Evolutionary conservation across 805 yeast genomes (phyloP).

Genomic region (Pichia membranifaciens): DNA sequence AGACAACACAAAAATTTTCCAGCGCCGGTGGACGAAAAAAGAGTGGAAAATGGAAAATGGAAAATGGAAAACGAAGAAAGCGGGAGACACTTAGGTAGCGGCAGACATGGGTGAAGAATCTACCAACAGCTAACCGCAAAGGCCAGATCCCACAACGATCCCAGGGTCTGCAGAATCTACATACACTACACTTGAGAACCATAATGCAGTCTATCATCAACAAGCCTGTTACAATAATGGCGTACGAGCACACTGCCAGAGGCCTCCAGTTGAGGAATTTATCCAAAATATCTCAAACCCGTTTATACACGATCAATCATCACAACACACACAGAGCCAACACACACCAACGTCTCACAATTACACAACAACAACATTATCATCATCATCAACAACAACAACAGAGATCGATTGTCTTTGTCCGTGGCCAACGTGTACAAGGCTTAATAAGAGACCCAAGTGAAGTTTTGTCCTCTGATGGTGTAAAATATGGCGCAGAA

Average conservation of each 20-base stretch:
- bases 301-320: not conserved
- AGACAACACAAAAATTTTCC: not conserved
- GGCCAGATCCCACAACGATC: no score
- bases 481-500: constrained; percentile 47
- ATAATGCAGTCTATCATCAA: not conserved
- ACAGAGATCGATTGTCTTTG: constrained; percentile 33
- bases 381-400: not conserved
- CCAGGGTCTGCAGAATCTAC: no score
- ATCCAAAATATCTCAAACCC: constrained; percentile 6
- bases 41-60: not conserved
- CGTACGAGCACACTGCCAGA: not conserved
- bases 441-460: constrained; percentile 69
- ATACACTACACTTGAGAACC: not conserved
- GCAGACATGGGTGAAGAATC: no score
- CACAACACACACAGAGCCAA: not conserved
- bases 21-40: not conserved
- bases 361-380: no score
- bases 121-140: no score
- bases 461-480: constrained; percentile 48
- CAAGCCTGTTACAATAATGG: not conserved
- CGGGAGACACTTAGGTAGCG: no score
- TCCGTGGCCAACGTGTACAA: constrained; percentile 51
- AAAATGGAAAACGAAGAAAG: not conserved
- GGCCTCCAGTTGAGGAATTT: not conserved
- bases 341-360: constrained; percentile 8